phyloP scores from a whole-genome alignment of 1,284 basidiomycete genomes.

The Pascua sp. region DNA sequence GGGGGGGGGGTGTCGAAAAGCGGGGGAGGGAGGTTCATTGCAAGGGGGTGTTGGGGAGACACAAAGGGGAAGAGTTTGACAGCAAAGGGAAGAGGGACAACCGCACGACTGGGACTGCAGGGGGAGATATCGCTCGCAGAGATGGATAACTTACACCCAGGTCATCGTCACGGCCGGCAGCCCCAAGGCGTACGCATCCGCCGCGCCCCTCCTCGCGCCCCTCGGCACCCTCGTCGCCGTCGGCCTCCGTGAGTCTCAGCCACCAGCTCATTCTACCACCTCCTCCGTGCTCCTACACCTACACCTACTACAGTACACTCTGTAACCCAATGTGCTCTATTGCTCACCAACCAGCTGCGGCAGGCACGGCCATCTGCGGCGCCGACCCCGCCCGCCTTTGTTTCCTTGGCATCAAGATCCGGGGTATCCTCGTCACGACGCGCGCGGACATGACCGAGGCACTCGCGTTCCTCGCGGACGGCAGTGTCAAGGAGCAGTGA shows the following conservation, averaged over 20 bases:
- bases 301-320: too few relatives aligned
- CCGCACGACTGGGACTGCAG: too few relatives aligned
- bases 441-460: conserved; percentile 19
- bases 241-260: conserved; percentile 12
- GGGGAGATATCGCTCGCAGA: too few relatives aligned
- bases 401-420: conserved; percentile 47
- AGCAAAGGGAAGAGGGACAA: too few relatives aligned
- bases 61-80: too few relatives aligned
- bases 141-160: too few relatives aligned
- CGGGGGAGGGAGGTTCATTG: too few relatives aligned
- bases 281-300: too few relatives aligned
- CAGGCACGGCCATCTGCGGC: conserved; percentile 36
- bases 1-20: too few relatives aligned
- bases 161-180: conserved; percentile 18
- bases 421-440: conserved; percentile 38
- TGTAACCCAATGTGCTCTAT: neutral
- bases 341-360: neutral
- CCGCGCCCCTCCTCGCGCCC: conserved; percentile 11
- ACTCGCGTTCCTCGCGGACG: conserved; percentile 10
- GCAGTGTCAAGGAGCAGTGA: conserved; percentile 23
- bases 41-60: too few relatives aligned
- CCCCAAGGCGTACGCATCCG: conserved; percentile 15
- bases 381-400: conserved; percentile 36
- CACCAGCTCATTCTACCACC: too few relatives aligned
- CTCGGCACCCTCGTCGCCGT: conserved; percentile 15